Evolutionary conservation across 192 early-diverging fungal genomes (phyloP).

Genomic region (Glomus cerebriforme): DNA sequence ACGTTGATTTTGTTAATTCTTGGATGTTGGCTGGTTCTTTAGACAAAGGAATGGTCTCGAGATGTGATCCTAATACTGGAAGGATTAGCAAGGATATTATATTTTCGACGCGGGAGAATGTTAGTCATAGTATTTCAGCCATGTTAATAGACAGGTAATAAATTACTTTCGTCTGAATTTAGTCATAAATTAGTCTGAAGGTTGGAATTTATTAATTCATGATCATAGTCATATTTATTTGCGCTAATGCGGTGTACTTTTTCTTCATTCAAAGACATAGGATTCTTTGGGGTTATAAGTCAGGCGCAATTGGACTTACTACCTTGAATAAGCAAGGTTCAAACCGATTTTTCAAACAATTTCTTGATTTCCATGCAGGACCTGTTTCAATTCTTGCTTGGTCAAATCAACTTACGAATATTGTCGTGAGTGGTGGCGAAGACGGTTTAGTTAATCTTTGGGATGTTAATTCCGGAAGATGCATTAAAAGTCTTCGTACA

Average conservation of each 20-base stretch:
- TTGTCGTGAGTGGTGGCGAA: constrained; percentile 45
- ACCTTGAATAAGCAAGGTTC: constrained; percentile 40
- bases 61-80: constrained; percentile 59
- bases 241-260: background rate
- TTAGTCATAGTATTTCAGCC: constrained; percentile 36
- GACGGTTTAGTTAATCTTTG: constrained; percentile 51
- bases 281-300: constrained; percentile 51
- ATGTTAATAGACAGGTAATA: constrained; percentile 54
- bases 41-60: constrained; percentile 47
- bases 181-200: background rate
- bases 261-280: constrained; percentile 37
- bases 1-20: constrained; percentile 52
- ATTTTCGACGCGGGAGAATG: constrained; percentile 38
- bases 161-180: background rate
- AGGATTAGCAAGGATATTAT: constrained; percentile 53
- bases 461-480: constrained; percentile 36
- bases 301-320: constrained; percentile 52
- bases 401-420: constrained; percentile 10
- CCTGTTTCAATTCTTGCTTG: constrained; percentile 40
- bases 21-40: constrained; percentile 51
- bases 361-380: constrained; percentile 50
- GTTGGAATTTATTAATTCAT: background rate
- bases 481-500: constrained; percentile 33
- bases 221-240: background rate
- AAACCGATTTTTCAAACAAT: constrained; percentile 38